These are phyloP conservation scores for Ceratobasidium sp. DNA, from an alignment of 1,284 basidiomycete genomes.

Conservation along the genomic window DNA sequence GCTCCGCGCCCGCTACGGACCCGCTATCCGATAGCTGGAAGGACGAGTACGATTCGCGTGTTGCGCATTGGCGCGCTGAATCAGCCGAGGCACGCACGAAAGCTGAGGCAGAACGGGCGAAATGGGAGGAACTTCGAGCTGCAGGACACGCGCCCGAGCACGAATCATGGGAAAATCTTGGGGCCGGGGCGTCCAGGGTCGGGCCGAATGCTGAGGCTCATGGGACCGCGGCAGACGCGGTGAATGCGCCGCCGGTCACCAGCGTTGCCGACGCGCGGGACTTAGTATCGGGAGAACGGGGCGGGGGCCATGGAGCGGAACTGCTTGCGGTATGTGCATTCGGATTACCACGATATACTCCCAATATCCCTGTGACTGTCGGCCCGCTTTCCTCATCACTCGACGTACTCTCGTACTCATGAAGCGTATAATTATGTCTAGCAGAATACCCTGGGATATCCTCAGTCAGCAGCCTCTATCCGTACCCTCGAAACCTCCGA, in stretches of 20 bases:
- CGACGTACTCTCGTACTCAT: background rate
- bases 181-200: slow-evolving; percentile 25
- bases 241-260: slow-evolving; percentile 48
- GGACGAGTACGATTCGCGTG: slow-evolving; percentile 70
- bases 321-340: slow-evolving; percentile 45
- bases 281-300: slow-evolving; percentile 55
- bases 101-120: slow-evolving; percentile 72
- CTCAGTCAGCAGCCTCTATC: slow-evolving; percentile 28
- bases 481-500: slow-evolving; percentile 26
- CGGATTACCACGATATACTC: background rate
- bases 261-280: slow-evolving; percentile 57
- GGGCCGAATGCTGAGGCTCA: slow-evolving; percentile 1
- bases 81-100: slow-evolving; percentile 75
- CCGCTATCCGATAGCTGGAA: slow-evolving; percentile 56
- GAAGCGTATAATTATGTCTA: background rate
- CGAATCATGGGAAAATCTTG: slow-evolving; percentile 43
- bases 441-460: slow-evolving; percentile 32
- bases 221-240: slow-evolving; percentile 16
- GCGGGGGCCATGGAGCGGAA: slow-evolving; percentile 48
- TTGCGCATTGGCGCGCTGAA: slow-evolving; percentile 74
- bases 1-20: slow-evolving; percentile 18
- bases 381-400: background rate
- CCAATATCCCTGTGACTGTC: background rate
- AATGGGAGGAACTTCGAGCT: slow-evolving; percentile 61
- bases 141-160: slow-evolving; percentile 42